Percentiles rank a stretch among this genome's conserved stretches.
Evolutionary conservation across 495 filamentous ascomycete species (phyloP).

Genomic region (Podospora conica): DNA sequence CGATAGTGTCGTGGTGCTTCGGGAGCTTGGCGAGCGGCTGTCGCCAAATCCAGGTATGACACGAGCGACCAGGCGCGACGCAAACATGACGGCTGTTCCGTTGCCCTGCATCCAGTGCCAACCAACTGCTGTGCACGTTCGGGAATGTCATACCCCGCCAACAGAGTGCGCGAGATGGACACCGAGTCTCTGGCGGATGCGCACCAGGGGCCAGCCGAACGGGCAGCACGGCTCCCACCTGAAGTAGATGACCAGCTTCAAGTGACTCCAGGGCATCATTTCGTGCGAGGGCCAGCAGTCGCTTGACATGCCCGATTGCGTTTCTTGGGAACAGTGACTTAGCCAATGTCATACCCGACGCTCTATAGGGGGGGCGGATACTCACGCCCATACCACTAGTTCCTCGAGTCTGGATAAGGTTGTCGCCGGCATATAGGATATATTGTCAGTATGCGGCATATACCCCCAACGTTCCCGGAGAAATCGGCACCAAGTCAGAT

Average conservation of each 20-base stretch:
- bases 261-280: background rate
- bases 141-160: background rate
- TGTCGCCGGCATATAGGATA: constrained; percentile 9
- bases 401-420: constrained; percentile 17
- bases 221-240: background rate
- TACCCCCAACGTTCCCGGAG: background rate
- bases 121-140: background rate
- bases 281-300: background rate
- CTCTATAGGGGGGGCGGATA: background rate
- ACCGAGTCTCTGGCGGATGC: background rate
- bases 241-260: background rate
- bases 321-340: background rate
- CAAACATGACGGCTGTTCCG: background rate
- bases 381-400: constrained; percentile 15
- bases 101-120: background rate
- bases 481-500: background rate
- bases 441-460: background rate
- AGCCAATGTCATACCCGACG: background rate
- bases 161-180: background rate
- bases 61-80: background rate
- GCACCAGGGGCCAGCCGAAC: background rate
- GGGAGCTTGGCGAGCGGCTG: background rate
- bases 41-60: background rate
- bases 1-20: background rate
- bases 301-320: background rate